Evolutionary conservation across 2,329 filamentous ascomycete species (phyloP).

Genomic region (Sclerotinia subarctica): DNA sequence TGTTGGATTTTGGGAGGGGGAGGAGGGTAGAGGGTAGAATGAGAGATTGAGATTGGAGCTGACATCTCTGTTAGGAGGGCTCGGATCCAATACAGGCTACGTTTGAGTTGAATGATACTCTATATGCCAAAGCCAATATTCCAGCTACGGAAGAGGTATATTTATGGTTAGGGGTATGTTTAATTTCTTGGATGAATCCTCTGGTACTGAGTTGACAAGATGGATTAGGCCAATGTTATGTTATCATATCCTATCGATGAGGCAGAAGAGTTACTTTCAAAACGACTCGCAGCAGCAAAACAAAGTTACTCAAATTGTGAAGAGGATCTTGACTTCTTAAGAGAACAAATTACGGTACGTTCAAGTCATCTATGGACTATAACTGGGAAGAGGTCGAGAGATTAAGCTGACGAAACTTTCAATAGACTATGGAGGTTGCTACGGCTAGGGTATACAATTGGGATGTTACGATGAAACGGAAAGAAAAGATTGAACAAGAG

Average conservation of each 20-base stretch:
- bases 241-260: conserved; percentile 88
- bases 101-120: conserved; percentile 94
- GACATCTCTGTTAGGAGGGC: conserved; percentile 32
- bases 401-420: conserved; percentile 19
- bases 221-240: conserved; percentile 84
- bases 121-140: conserved; percentile 84
- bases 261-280: conserved; percentile 72
- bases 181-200: background rate
- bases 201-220: conserved; percentile 23
- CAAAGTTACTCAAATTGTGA: conserved; percentile 82
- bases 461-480: conserved; percentile 94
- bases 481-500: conserved; percentile 72
- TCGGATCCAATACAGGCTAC: conserved; percentile 80
- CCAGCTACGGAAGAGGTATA: conserved; percentile 87
- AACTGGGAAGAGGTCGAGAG: background rate
- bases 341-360: conserved; percentile 91
- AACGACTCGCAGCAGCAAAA: conserved; percentile 77
- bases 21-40: background rate
- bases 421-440: conserved; percentile 75
- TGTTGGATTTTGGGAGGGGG: conserved; percentile 21
- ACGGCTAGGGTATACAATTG: conserved; percentile 98
- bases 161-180: conserved; percentile 83
- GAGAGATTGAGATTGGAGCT: conserved; percentile 17
- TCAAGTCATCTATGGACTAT: conserved; percentile 3
- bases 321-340: conserved; percentile 91